Conservation (phyloP, 176 grass and related monocot genomes). For the Puccinellia tenuiflora region DNA sequence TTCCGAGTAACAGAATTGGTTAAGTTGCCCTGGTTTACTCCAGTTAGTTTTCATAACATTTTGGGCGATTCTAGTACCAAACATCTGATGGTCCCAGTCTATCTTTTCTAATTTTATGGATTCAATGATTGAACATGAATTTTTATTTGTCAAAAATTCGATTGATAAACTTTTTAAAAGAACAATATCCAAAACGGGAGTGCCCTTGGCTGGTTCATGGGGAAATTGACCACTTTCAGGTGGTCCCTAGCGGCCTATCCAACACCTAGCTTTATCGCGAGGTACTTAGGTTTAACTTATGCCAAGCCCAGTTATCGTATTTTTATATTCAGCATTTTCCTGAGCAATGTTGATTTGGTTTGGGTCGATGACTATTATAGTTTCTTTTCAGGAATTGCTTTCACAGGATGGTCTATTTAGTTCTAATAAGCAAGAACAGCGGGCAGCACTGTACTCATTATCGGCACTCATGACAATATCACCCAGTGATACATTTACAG, state of each 20-base stretch:
- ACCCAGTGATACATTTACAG: constrained; percentile 70
- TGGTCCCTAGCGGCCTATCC: background rate
- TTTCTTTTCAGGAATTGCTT: constrained; percentile 73
- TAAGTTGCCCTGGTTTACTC: constrained; percentile 1
- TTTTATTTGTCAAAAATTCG: background rate
- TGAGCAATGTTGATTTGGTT: background rate
- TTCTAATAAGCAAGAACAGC: constrained; percentile 47
- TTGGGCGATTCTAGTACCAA: background rate
- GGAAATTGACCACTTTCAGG: background rate
- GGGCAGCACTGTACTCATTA: constrained; percentile 64
- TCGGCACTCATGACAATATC: constrained; percentile 80
- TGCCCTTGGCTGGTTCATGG: background rate
- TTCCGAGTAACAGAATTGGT: background rate
- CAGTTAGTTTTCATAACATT: background rate
- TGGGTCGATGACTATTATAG: background rate
- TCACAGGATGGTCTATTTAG: constrained; percentile 65
- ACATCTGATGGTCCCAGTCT: background rate
- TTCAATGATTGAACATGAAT: constrained; percentile 9
- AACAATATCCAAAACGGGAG: background rate
- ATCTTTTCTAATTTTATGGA: background rate
- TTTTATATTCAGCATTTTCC: background rate
- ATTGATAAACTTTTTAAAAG: background rate
- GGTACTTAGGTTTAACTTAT: constrained; percentile 13
- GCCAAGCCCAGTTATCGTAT: background rate
- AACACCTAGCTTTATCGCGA: background rate